Conservation (phyloP, 345 rosid genomes). For the Microthlaspi erraticum region DNA sequence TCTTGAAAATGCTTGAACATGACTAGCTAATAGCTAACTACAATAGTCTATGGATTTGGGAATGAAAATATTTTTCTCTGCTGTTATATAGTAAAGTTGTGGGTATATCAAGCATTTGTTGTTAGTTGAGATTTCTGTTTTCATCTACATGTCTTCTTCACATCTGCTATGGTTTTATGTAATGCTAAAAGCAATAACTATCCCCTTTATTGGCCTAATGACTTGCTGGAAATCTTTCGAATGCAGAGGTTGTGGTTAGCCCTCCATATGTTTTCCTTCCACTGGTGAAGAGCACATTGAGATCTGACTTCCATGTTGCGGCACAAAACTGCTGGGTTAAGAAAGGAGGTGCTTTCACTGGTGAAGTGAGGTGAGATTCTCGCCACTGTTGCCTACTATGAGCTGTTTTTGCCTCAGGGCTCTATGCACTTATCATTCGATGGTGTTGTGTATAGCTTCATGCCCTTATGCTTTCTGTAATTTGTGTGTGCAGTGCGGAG, state of each 20-base stretch:
- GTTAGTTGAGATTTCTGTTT: not conserved
- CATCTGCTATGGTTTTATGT: not conserved
- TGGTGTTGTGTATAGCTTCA: not conserved
- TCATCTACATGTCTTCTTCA: not conserved
- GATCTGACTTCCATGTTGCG: slow-evolving; percentile 78
- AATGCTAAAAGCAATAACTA: not conserved
- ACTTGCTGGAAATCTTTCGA: not conserved
- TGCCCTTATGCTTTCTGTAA: slow-evolving; percentile 19
- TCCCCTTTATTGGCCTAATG: not conserved
- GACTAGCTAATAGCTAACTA: not conserved
- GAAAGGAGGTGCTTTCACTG: slow-evolving; percentile 97
- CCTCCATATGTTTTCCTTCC: slow-evolving; percentile 86
- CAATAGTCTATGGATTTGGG: not conserved
- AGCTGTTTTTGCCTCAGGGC: not conserved
- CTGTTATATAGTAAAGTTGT: not conserved
- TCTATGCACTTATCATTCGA: not conserved
- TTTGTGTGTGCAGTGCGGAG: slow-evolving; percentile 67
- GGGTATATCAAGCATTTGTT: not conserved
- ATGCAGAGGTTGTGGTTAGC: slow-evolving; percentile 86
- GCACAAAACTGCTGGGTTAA: slow-evolving; percentile 97
- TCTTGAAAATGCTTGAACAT: not conserved
- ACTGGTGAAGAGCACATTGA: slow-evolving; percentile 63
- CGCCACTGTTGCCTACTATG: not conserved
- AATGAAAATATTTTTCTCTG: not conserved
- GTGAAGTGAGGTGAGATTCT: slow-evolving; percentile 74